phyloP scores from a whole-genome alignment of 345 rosid genomes.

The Salix exigua region DNA sequence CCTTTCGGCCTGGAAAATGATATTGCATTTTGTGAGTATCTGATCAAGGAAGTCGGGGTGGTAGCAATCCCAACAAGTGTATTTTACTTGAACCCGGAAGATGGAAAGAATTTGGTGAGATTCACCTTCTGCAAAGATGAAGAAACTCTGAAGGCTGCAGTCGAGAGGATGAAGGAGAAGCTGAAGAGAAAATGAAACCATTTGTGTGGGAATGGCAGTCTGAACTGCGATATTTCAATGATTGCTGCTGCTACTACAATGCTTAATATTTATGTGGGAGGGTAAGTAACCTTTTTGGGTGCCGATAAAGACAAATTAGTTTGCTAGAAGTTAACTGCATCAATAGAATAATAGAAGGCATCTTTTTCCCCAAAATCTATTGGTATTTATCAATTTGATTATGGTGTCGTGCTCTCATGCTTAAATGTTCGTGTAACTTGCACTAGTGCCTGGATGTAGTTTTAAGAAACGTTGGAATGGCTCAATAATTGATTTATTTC shows the following conservation, averaged over 20 bases:
- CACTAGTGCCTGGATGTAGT: neutral
- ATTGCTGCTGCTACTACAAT: neutral
- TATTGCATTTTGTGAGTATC: slow-evolving; percentile 77
- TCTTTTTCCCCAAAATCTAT: neutral
- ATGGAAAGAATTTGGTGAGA: slow-evolving; percentile 89
- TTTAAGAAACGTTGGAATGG: neutral
- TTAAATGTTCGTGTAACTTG: neutral
- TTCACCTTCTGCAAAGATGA: slow-evolving; percentile 97
- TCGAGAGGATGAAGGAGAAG: slow-evolving; percentile 84
- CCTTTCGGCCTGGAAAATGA: slow-evolving; percentile 77
- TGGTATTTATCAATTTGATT: neutral
- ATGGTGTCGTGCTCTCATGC: neutral
- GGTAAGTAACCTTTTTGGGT: neutral
- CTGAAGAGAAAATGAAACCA: slow-evolving; percentile 45
- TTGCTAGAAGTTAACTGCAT: too few relatives aligned
- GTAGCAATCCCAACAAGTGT: slow-evolving; percentile 90
- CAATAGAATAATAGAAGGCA: neutral
- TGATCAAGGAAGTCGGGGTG: slow-evolving; percentile 92
- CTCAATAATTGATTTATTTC: neutral
- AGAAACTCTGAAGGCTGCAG: slow-evolving; percentile 71
- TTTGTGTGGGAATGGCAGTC: neutral
- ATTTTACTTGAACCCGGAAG: slow-evolving; percentile 87
- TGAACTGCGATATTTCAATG: neutral
- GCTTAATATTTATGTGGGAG: neutral
- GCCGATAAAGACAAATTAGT: neutral